These are phyloP conservation scores for Takashimella koratensis DNA, from an alignment of 1,284 basidiomycete species.

Conservation along the genomic window DNA sequence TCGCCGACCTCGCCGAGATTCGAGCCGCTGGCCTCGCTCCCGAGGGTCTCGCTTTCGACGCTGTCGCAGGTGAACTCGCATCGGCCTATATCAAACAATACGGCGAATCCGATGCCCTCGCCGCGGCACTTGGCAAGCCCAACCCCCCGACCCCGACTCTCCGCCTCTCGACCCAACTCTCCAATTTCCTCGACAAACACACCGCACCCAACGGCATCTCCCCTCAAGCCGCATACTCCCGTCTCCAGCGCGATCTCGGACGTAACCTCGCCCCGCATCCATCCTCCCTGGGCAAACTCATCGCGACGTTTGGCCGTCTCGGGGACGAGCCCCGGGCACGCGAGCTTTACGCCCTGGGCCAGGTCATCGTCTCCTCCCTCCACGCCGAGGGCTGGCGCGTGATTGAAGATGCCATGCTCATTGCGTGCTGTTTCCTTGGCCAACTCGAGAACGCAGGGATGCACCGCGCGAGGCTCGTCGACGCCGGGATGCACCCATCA, in stretches of 20 bases:
- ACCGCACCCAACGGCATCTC: constrained; percentile 7
- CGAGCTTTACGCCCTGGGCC: constrained; percentile 67
- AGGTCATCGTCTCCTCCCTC: constrained; percentile 56
- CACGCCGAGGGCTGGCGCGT: constrained; percentile 62
- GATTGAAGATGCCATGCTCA: constrained; percentile 84
- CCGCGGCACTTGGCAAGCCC: constrained; percentile 14
- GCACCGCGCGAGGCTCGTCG: constrained; percentile 73
- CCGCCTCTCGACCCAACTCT: constrained; percentile 12
- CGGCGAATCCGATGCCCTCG: constrained; percentile 39
- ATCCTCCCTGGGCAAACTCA: constrained; percentile 58
- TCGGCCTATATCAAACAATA: constrained; percentile 17
- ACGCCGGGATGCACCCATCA: constrained; percentile 70
- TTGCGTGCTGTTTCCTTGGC: constrained; percentile 74
- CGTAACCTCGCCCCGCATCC: constrained; percentile 24
- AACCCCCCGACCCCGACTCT: constrained; percentile 15
- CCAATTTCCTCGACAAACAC: constrained; percentile 17
- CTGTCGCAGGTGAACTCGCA: constrained; percentile 38
- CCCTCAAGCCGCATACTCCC: constrained; percentile 10
- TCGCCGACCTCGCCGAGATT: constrained; percentile 45
- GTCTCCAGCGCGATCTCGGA: constrained; percentile 15
- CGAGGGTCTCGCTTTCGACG: constrained; percentile 33
- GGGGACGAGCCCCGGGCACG: constrained; percentile 61
- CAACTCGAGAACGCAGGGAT: constrained; percentile 73
- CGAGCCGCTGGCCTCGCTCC: constrained; percentile 32
- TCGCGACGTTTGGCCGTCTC: constrained; percentile 64